Percentiles rank a stretch among this genome's conserved stretches.
phyloP scores from a whole-genome alignment of 2,329 filamentous ascomycete species.

The Neofusicoccum parvum region DNA sequence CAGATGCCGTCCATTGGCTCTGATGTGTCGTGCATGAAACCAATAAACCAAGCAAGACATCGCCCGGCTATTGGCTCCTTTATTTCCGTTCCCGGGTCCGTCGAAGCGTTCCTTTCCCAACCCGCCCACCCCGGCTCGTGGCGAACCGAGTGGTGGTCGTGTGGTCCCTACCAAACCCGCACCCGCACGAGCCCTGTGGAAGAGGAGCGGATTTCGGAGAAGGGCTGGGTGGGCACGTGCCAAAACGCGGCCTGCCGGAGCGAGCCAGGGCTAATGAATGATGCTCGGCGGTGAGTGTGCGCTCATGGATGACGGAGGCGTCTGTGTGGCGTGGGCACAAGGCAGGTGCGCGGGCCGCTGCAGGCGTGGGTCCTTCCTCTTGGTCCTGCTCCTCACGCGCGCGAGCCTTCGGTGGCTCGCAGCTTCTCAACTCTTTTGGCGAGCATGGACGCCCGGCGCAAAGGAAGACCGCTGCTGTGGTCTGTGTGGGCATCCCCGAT shows the following conservation, averaged over 20 bases:
- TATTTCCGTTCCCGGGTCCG: not conserved
- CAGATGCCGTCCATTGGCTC: not conserved
- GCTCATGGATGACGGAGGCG: not conserved
- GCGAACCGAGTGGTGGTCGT: slow-evolving; percentile 1
- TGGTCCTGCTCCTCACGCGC: not conserved
- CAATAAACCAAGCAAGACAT: not conserved
- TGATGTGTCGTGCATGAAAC: not conserved
- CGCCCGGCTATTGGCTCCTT: not conserved
- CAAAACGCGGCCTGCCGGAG: not conserved
- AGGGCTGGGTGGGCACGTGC: not conserved
- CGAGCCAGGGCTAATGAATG: not conserved
- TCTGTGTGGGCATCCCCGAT: slow-evolving; percentile 2
- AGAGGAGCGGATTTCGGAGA: not conserved
- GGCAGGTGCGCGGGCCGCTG: not conserved
- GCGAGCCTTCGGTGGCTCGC: not conserved
- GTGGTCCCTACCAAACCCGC: not conserved
- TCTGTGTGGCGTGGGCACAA: not conserved
- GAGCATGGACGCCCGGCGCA: slow-evolving; percentile 1
- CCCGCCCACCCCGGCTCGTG: not conserved
- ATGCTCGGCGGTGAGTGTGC: slow-evolving; percentile 13
- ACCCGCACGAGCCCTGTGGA: not conserved
- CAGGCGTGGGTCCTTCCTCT: not conserved
- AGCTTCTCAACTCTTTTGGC: not conserved
- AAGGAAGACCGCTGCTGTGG: not conserved
- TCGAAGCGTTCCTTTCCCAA: not conserved